These are phyloP conservation scores for Solidago caesia DNA, from an alignment of 129 eudicot genomes.

Conservation along the genomic window DNA sequence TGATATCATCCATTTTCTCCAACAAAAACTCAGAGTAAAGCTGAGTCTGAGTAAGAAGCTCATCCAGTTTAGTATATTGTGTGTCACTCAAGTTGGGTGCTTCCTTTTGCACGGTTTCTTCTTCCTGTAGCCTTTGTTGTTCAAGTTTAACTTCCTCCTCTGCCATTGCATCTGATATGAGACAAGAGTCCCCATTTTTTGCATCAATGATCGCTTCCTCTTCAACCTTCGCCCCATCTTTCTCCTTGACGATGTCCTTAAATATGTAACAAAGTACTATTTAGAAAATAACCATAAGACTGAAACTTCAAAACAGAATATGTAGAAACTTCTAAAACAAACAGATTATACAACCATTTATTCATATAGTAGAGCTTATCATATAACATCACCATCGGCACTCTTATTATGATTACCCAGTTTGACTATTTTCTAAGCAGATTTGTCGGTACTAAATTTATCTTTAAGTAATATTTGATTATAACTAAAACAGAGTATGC, in stretches of 20 bases:
- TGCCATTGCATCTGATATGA: conserved; percentile 49
- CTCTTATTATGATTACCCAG: not conserved
- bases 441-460: too few species aligned
- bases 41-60: conserved; percentile 90
- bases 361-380: not conserved
- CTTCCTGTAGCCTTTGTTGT: conserved; percentile 55
- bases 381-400: not conserved
- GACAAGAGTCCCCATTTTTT: conserved; percentile 58
- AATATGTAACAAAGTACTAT: not conserved
- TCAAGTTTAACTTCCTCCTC: conserved; percentile 70
- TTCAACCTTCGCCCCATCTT: conserved; percentile 43
- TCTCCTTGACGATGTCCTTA: conserved; percentile 55
- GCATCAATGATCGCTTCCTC: conserved; percentile 47
- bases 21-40: conserved; percentile 85
- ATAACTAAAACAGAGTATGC: too few species aligned
- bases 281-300: not conserved
- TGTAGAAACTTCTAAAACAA: not conserved
- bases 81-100: conserved; percentile 59
- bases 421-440: not conserved
- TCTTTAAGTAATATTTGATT: too few species aligned
- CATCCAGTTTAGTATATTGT: conserved; percentile 86
- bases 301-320: not conserved
- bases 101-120: conserved; percentile 40
- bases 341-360: not conserved
- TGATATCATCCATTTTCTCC: conserved; percentile 95